Evolutionary conservation across 768 basidiomycete genomes (phyloP).

Genomic region (Naganishia randhawae): DNA sequence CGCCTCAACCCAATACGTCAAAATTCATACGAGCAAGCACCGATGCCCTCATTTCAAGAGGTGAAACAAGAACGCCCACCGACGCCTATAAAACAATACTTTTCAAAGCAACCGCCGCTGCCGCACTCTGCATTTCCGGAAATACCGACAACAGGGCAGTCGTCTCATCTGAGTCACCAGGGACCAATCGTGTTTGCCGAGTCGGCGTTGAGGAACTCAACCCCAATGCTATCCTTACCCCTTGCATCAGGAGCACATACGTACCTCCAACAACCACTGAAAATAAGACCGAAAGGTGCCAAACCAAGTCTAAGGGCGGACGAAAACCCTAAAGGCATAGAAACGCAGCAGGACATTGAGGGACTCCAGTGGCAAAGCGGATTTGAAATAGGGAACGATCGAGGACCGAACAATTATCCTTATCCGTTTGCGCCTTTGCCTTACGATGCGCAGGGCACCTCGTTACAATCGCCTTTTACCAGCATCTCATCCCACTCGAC

Average conservation of each 20-base stretch:
- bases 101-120: neutral
- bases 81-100: neutral
- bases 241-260: neutral
- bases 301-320: too few relatives aligned
- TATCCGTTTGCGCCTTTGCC: neutral
- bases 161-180: too few relatives aligned
- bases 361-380: neutral
- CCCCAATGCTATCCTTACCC: neutral
- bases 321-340: slow-evolving; percentile 9
- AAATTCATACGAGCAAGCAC: neutral
- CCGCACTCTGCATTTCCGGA: neutral
- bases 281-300: too few relatives aligned
- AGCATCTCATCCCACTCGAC: neutral
- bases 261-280: neutral
- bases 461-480: neutral
- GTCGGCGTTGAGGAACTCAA: neutral
- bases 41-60: neutral
- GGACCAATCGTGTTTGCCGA: neutral
- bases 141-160: neutral
- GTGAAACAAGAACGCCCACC: neutral
- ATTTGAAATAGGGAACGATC: neutral
- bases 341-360: neutral
- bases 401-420: neutral
- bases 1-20: neutral
- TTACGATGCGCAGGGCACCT: neutral